These are phyloP conservation scores for Mytilinidion resinicola DNA, from an alignment of 495 filamentous ascomycete genomes.

Conservation along the genomic window DNA sequence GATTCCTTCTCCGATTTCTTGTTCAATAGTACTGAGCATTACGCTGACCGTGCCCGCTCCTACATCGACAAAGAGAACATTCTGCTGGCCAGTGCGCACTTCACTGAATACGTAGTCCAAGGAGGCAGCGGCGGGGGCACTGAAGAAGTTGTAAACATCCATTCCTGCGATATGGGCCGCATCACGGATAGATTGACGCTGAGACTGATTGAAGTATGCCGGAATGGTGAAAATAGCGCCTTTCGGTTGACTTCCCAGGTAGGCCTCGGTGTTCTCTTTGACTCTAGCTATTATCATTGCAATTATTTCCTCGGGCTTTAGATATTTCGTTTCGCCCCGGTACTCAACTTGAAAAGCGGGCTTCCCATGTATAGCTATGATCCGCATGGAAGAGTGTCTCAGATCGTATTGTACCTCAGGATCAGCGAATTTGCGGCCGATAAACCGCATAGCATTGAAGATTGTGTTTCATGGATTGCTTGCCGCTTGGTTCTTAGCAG, in stretches of 20 bases:
- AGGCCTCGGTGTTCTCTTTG: conserved; percentile 94
- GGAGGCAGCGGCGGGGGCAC: conserved; percentile 47
- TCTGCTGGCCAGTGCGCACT: conserved; percentile 30
- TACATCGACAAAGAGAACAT: conserved; percentile 60
- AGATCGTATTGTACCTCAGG: conserved; percentile 91
- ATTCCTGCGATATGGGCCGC: conserved; percentile 94
- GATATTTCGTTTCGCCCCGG: conserved; percentile 68
- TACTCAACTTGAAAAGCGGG: conserved; percentile 77
- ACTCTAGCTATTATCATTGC: conserved; percentile 99
- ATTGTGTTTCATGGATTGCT: conserved; percentile 84
- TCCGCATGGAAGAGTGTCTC: conserved; percentile 97
- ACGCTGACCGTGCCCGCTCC: conserved; percentile 99
- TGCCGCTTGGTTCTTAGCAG: conserved; percentile 98
- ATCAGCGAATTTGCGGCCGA: conserved; percentile 87
- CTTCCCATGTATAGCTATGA: conserved; percentile 81
- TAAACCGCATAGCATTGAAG: conserved; percentile 81
- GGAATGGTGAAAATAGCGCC: conserved; percentile 98
- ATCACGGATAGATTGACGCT: conserved; percentile 98
- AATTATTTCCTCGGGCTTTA: conserved; percentile 95
- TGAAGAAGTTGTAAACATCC: conserved; percentile 98
- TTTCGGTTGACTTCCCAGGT: conserved; percentile 92
- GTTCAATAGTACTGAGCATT: conserved; percentile 90
- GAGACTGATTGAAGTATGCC: conserved; percentile 99
- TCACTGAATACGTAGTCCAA: conserved; percentile 42
- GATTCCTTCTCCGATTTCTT: conserved; percentile 92